Conservation (phyloP, 352 stramenopile species). For the Phytophthora meadii region DNA sequence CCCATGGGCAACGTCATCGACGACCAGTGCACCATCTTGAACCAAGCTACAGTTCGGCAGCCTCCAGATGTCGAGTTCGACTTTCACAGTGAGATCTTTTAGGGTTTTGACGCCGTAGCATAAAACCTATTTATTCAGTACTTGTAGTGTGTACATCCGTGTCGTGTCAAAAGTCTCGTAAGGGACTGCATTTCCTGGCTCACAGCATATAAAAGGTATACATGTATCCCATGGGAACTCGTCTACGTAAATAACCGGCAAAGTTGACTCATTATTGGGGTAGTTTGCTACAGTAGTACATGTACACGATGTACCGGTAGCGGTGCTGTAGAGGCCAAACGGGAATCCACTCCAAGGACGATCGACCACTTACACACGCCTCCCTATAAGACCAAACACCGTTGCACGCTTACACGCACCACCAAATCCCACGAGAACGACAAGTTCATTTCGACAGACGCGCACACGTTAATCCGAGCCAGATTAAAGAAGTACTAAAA, state of each 20-base stretch:
- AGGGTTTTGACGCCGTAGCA: constrained; percentile 1
- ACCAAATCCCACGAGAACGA: not conserved
- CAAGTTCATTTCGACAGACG: constrained; percentile 1
- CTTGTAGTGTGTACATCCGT: too few species aligned
- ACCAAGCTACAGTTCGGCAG: constrained; percentile 47
- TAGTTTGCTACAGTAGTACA: too few species aligned
- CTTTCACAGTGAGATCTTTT: constrained; percentile 80
- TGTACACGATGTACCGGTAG: too few species aligned
- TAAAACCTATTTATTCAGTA: too few species aligned
- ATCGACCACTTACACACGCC: constrained; percentile 3
- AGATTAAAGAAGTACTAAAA: not conserved
- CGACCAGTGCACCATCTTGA: constrained; percentile 67
- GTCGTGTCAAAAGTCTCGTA: too few species aligned
- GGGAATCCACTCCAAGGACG: not conserved
- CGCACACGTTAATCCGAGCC: not conserved
- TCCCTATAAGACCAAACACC: not conserved
- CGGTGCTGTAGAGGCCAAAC: not conserved
- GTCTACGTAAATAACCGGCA: not conserved
- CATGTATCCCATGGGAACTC: too few species aligned
- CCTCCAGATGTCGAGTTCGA: constrained; percentile 60
- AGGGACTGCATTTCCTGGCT: not conserved
- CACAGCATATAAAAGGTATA: too few species aligned
- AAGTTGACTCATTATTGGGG: not conserved
- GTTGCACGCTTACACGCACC: not conserved
- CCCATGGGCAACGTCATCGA: constrained; percentile 61